Evolutionary conservation across 495 filamentous ascomycete species (phyloP).

Genomic region (Penicillium pancosmium): DNA sequence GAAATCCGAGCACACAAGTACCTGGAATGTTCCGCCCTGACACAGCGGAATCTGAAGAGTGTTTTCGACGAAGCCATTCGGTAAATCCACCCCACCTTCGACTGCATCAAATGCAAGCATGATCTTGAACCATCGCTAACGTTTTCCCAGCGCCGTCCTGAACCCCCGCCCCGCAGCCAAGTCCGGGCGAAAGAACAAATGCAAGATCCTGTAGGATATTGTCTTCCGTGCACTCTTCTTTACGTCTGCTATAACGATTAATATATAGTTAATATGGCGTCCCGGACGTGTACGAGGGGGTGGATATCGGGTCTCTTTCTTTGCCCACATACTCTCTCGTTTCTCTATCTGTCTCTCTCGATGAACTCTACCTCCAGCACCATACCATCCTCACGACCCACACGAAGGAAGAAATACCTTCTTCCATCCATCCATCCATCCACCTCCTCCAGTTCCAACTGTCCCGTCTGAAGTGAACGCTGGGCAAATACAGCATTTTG

Average conservation of each 20-base stretch:
- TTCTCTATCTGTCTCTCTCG: slow-evolving; percentile 13
- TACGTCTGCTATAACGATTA: slow-evolving; percentile 42
- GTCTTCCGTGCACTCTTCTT: slow-evolving; percentile 18
- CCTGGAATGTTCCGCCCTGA: slow-evolving; percentile 96
- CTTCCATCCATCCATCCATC: no score
- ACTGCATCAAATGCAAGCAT: background rate
- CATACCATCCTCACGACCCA: no score
- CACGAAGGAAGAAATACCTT: no score
- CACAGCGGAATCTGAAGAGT: slow-evolving; percentile 92
- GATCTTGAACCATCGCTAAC: slow-evolving; percentile 1
- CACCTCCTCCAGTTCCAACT: background rate
- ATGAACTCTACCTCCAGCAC: no score
- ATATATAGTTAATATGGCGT: slow-evolving; percentile 54
- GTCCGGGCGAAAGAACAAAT: slow-evolving; percentile 69
- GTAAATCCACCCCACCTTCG: slow-evolving; percentile 45
- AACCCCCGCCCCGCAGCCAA: slow-evolving; percentile 69
- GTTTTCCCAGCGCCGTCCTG: slow-evolving; percentile 68
- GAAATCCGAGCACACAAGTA: slow-evolving; percentile 95
- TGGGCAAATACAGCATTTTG: background rate
- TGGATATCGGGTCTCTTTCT: slow-evolving; percentile 22
- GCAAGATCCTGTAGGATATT: slow-evolving; percentile 67
- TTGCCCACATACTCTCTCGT: slow-evolving; percentile 13
- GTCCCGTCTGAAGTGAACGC: background rate
- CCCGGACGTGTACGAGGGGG: slow-evolving; percentile 32
- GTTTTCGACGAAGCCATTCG: slow-evolving; percentile 98